A percentile compares a stretch with the other conserved stretches of the same genome.
phyloP scores from a whole-genome alignment of 2,329 filamentous ascomycete species.

The Penicillium occitanis region DNA sequence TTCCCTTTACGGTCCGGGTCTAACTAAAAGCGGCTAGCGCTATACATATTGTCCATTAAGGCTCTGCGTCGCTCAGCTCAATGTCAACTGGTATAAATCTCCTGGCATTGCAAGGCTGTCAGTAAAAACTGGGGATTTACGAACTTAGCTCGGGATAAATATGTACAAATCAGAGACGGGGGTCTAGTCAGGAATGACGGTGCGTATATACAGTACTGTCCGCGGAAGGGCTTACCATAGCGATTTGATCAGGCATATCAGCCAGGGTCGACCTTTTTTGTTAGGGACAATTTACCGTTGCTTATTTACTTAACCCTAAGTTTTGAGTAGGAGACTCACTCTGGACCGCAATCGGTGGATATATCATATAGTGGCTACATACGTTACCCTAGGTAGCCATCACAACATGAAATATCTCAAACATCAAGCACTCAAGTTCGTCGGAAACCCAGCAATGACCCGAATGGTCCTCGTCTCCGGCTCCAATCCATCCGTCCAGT shows the following conservation, averaged over 20 bases:
- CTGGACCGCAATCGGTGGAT: background rate
- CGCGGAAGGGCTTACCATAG: background rate
- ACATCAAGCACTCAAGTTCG: background rate
- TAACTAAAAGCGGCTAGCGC: background rate
- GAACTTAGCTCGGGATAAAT: conserved; percentile 94
- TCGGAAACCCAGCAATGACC: conserved; percentile 2
- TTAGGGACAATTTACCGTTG: background rate
- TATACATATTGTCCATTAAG: conserved; percentile 74
- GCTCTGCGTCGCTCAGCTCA: conserved; percentile 89
- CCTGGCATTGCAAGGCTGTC: conserved; percentile 76
- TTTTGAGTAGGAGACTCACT: background rate
- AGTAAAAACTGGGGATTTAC: conserved; percentile 99
- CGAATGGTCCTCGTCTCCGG: background rate
- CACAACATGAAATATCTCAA: background rate
- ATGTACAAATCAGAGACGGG: conserved; percentile 69
- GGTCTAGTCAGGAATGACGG: conserved; percentile 94
- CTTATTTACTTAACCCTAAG: background rate
- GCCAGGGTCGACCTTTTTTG: background rate
- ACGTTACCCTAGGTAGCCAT: background rate
- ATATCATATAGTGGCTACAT: background rate
- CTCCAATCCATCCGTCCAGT: background rate
- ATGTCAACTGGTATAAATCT: conserved; percentile 79
- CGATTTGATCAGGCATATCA: too few species aligned
- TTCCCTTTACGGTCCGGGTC: background rate
- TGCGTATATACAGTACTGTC: conserved; percentile 94